phyloP scores from a whole-genome alignment of 441 rosid genomes.

The Corymbia citriodora region DNA sequence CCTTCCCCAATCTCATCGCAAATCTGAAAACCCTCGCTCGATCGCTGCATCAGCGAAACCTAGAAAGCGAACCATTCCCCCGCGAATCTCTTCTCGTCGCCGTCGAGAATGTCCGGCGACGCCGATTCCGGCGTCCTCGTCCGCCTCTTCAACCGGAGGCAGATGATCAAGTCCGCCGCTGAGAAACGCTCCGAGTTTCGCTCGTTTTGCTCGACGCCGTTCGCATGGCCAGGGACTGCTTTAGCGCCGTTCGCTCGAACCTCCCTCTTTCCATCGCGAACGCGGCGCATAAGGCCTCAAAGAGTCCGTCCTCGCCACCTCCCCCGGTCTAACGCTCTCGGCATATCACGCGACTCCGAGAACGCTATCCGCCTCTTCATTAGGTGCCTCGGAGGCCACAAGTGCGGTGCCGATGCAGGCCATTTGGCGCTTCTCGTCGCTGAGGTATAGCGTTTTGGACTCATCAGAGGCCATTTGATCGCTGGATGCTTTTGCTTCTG shows the following conservation, averaged over 20 bases:
- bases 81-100: neutral
- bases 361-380: slow-evolving; percentile 80
- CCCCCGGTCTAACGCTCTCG: slow-evolving; percentile 70
- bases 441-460: slow-evolving; percentile 29
- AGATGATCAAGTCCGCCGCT: slow-evolving; percentile 48
- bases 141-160: slow-evolving; percentile 80
- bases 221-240: slow-evolving; percentile 69
- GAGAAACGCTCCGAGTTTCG: slow-evolving; percentile 71
- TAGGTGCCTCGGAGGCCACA: slow-evolving; percentile 86
- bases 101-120: slow-evolving; percentile 34
- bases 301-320: slow-evolving; percentile 76
- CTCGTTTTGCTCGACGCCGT: slow-evolving; percentile 65
- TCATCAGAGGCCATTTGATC: neutral
- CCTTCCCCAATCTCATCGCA: neutral
- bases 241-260: slow-evolving; percentile 60
- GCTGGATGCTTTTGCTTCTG: neutral
- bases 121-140: slow-evolving; percentile 59
- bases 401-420: slow-evolving; percentile 65
- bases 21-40: neutral
- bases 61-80: neutral
- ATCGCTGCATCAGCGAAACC: neutral
- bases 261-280: slow-evolving; percentile 74
- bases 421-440: slow-evolving; percentile 68
- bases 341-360: slow-evolving; percentile 63
- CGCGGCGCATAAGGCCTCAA: slow-evolving; percentile 88